A percentile compares a stretch with the other conserved stretches of the same genome.
Evolutionary conservation across 768 basidiomycete species (phyloP).

Genomic region (Calocera viscosa): DNA sequence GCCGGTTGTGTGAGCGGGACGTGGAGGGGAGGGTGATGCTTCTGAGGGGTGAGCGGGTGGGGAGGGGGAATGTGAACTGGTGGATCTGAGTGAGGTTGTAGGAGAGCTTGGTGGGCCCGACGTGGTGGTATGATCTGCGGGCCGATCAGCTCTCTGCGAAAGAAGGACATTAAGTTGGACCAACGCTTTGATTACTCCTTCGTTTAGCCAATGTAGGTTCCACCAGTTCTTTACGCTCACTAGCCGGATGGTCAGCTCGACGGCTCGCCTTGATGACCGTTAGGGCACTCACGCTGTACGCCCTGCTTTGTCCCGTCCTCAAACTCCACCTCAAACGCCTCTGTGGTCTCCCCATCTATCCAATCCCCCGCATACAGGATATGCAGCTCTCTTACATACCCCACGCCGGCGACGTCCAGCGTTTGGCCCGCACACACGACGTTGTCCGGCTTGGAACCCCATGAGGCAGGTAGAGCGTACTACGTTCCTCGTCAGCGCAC

Average conservation of each 20-base stretch:
- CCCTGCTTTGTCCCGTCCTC: constrained; percentile 16
- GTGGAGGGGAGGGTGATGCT: constrained; percentile 31
- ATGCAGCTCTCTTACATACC: constrained; percentile 27
- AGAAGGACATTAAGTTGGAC: background rate
- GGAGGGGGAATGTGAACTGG: constrained; percentile 17
- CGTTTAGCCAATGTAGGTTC: constrained; percentile 20
- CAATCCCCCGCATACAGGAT: constrained; percentile 34
- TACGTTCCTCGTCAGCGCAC: background rate
- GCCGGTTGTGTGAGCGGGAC: constrained; percentile 26
- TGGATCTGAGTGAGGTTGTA: constrained; percentile 20
- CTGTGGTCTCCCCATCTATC: constrained; percentile 38
- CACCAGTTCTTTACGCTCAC: constrained; percentile 20
- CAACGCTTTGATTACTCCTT: constrained; percentile 17
- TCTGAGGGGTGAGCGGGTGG: constrained; percentile 31
- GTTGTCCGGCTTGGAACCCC: constrained; percentile 30
- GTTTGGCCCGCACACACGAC: constrained; percentile 35
- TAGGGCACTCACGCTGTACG: constrained; percentile 14
- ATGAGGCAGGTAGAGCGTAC: constrained; percentile 12
- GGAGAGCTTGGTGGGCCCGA: constrained; percentile 9
- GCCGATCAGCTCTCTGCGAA: background rate
- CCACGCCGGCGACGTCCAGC: constrained; percentile 25
- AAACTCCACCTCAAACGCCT: constrained; percentile 33
- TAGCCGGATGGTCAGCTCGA: background rate
- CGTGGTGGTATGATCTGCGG: constrained; percentile 18
- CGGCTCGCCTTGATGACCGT: background rate